Conservation (phyloP, 495 filamentous ascomycete genomes). For the Cercophora sp. region DNA sequence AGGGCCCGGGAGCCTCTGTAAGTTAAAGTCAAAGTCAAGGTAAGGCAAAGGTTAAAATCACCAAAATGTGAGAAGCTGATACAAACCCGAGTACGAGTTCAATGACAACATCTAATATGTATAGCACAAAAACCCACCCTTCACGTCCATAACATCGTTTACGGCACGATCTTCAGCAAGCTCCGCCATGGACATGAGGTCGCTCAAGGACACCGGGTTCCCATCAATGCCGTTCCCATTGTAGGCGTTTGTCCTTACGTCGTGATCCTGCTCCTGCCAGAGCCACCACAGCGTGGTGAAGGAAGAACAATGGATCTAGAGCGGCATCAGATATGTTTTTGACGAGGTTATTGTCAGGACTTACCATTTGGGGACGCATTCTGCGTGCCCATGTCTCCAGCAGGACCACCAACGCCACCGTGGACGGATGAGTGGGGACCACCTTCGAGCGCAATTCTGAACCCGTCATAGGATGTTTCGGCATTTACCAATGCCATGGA, state of each 20-base stretch:
- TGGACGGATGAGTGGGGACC: neutral
- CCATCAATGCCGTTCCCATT: neutral
- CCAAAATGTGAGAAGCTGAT: too few relatives aligned
- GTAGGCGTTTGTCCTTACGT: neutral
- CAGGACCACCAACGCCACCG: neutral
- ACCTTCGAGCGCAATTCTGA: neutral
- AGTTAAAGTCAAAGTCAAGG: too few relatives aligned
- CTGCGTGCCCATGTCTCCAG: conserved; percentile 1
- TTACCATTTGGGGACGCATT: neutral
- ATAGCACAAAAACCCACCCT: neutral
- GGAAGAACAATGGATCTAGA: conserved; percentile 6
- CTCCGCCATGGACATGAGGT: neutral
- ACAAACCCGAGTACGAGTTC: too few relatives aligned
- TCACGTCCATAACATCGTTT: neutral
- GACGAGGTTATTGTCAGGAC: too few relatives aligned
- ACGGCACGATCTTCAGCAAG: neutral
- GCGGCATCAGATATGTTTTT: too few relatives aligned
- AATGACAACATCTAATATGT: too few relatives aligned
- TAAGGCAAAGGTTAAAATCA: too few relatives aligned
- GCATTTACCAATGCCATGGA: neutral
- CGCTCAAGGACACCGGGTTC: neutral
- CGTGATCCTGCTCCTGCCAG: neutral
- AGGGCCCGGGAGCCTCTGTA: too few relatives aligned
- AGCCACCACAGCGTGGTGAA: conserved; percentile 1
- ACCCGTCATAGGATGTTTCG: neutral